Conservation (phyloP, 768 basidiomycete species). For the Tephrocybe sp. region DNA sequence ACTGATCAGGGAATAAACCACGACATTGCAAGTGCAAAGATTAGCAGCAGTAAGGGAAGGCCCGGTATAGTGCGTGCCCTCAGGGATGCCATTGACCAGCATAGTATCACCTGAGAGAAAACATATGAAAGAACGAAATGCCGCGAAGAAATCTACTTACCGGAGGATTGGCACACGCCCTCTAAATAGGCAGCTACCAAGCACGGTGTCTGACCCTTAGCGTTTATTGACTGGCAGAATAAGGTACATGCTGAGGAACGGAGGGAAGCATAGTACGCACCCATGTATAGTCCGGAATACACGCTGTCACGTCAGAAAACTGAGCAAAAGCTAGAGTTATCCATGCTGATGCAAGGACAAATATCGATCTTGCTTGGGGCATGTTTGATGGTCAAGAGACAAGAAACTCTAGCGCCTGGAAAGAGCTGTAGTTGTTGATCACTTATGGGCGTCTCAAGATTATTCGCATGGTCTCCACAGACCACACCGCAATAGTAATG, state of each 20-base stretch:
- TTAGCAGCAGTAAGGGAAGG: slow-evolving; percentile 33
- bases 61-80: slow-evolving; percentile 36
- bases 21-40: slow-evolving; percentile 52
- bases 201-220: slow-evolving; percentile 45
- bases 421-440: not conserved
- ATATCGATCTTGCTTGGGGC: not conserved
- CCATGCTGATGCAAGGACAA: slow-evolving; percentile 2
- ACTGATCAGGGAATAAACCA: slow-evolving; percentile 54
- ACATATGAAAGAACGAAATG: not conserved
- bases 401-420: not conserved
- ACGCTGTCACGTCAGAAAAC: slow-evolving; percentile 33
- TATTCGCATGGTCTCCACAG: not conserved
- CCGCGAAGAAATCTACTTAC: slow-evolving; percentile 24
- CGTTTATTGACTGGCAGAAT: slow-evolving; percentile 35
- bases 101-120: slow-evolving; percentile 27
- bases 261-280: slow-evolving; percentile 16
- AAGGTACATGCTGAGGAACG: not conserved
- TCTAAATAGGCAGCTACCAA: slow-evolving; percentile 47
- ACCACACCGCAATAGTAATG: not conserved
- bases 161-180: slow-evolving; percentile 33
- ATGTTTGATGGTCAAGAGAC: slow-evolving; percentile 3
- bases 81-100: slow-evolving; percentile 35
- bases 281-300: slow-evolving; percentile 35
- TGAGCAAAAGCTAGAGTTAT: slow-evolving; percentile 21
- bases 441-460: too few relatives aligned